Evolutionary conservation across 352 stramenopile species (phyloP).

Genomic region (Globisporangium apiculatum): DNA sequence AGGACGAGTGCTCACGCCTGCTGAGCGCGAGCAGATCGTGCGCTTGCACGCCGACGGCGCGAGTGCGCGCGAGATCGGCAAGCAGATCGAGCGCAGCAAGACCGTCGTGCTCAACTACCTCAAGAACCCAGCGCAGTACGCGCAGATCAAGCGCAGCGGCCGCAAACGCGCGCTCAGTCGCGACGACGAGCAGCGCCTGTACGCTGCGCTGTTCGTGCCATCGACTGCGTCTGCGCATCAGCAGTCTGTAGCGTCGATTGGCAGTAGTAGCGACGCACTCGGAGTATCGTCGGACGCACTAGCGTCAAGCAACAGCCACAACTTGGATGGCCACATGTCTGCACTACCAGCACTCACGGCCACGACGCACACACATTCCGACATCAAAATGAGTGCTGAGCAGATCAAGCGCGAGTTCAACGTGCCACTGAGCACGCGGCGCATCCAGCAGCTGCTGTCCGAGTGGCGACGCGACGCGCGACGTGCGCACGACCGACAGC

Average conservation of each 20-base stretch:
- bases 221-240: not conserved
- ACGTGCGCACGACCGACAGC: constrained; percentile 22
- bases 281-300: not conserved
- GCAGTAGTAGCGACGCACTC: not conserved
- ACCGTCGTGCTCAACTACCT: constrained; percentile 57
- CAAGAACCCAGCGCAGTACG: constrained; percentile 35
- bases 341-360: not conserved
- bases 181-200: constrained; percentile 36
- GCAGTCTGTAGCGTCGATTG: too few species aligned
- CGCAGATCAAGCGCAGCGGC: constrained; percentile 40
- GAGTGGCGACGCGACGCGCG: constrained; percentile 32
- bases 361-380: too few species aligned
- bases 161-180: constrained; percentile 35
- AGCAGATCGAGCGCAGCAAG: constrained; percentile 41
- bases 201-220: constrained; percentile 21
- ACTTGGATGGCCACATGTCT: not conserved
- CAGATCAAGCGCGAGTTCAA: constrained; percentile 40
- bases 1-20: constrained; percentile 24
- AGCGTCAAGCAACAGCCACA: not conserved
- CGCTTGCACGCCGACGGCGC: constrained; percentile 27
- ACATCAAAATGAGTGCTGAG: constrained; percentile 33
- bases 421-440: constrained; percentile 42
- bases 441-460: constrained; percentile 49
- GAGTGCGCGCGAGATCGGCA: constrained; percentile 43
- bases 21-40: constrained; percentile 39